Evolutionary conservation across 805 yeast genomes (phyloP), one percentile per base, ranked within the genome.

Genomic region (Monosporozyma siamensis): DNA sequence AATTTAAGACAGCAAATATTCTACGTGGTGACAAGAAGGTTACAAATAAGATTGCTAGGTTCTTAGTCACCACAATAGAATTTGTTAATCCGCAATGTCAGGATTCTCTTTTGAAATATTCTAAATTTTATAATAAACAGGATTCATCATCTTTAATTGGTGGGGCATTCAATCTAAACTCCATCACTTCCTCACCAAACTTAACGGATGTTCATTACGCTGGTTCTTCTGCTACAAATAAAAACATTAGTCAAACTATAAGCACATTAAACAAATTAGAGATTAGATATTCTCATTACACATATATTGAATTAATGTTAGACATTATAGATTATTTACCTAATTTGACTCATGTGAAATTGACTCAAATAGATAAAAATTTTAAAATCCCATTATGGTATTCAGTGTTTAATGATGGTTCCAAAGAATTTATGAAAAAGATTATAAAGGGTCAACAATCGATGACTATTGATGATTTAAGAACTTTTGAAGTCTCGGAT

Each of bases 331-430:
- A 66, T 34, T 67, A 68, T 27, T 62, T 75, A 6, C 78, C 72
- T 34, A 76, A 75, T 34, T 46, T 77, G 7, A 54, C 64, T 25
- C 61, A 61, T 20, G 49, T 78, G 6, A 51, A 55, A 12, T 47
- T 78, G 9, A 58, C 61, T 17, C 70, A 75, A 37, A 67, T 78
- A 1, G 68, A 77, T 4, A 77, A 78, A 5, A 68, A 68, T 18
- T 77, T 78, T 50, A 69, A 70, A 26, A 70, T 77, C 12, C 76
- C 80, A 3, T 57, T 77, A 15, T 61, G 64, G 64, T 61, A 61
- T 37, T 59, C 64, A 10, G 59, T 52, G 15, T 48, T 61, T 17
- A 61, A 61, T 40, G 63, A 61, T 43, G 62, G 63, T 0, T 53
- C 64, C 4, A 51, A 51, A 30, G 64, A 59, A 25, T 61, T 61